A percentile compares a stretch with the other conserved stretches of the same genome.
Evolutionary conservation across 2,329 filamentous ascomycete genomes (phyloP).

Genomic region (Cercospora sp.): DNA sequence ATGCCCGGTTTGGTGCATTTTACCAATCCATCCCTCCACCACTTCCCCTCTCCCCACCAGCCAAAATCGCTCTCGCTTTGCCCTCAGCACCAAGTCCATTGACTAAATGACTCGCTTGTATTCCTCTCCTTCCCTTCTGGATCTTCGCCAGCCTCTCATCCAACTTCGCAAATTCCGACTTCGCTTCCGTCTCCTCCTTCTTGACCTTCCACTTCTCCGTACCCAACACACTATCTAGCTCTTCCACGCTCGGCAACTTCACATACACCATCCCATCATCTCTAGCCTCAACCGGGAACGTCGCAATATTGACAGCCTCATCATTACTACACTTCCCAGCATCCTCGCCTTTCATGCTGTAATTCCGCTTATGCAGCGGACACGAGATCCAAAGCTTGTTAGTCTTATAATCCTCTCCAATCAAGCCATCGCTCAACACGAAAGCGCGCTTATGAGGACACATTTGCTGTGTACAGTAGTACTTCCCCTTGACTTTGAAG

Average conservation of each 20-base stretch:
- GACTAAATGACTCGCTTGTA: constrained; percentile 48
- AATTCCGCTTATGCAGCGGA: constrained; percentile 88
- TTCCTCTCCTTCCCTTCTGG: constrained; percentile 54
- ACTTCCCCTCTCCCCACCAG: constrained; percentile 47
- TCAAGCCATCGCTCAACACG: constrained; percentile 79
- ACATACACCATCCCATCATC: constrained; percentile 77
- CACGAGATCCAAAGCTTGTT: constrained; percentile 81
- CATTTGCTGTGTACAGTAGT: constrained; percentile 90
- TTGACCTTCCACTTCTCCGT: constrained; percentile 77
- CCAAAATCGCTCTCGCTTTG: constrained; percentile 48
- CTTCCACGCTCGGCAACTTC: constrained; percentile 74
- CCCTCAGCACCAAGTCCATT: constrained; percentile 46
- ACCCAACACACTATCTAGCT: constrained; percentile 76
- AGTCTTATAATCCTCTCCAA: constrained; percentile 64
- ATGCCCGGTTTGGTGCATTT: background rate
- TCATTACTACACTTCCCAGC: constrained; percentile 75
- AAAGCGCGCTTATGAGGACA: constrained; percentile 91
- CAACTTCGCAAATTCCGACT: constrained; percentile 52
- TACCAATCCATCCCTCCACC: constrained; percentile 47
- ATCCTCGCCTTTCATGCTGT: constrained; percentile 66
- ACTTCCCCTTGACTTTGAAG: constrained; percentile 77
- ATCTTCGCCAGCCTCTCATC: constrained; percentile 57
- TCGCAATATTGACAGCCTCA: constrained; percentile 73
- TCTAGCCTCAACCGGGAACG: constrained; percentile 74
- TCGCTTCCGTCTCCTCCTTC: constrained; percentile 61